Evolutionary conservation across 768 basidiomycete species (phyloP), one percentile per base, ranked within the genome.

Genomic region (Suillus clintonianus): DNA sequence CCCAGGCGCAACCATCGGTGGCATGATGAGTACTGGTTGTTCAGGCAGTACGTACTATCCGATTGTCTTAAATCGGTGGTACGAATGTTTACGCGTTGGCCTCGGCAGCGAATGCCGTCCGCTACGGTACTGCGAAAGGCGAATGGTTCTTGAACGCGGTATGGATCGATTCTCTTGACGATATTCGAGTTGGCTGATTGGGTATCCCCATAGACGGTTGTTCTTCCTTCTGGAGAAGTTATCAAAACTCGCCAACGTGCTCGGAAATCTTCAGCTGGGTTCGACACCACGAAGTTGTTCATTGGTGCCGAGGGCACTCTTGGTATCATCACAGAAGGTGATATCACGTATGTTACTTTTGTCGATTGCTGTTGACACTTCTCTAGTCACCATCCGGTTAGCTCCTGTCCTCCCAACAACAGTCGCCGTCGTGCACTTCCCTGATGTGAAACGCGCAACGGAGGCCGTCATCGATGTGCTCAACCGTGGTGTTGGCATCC

Each of bases 61-160:
- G 24, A 39, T 37, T 11, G 55, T 56, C 37, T 39, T 56, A 11
- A 27, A 39, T 39, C 24, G 37, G 55, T 2, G 9, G 24, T 24
- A 19, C 15, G 10, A 11, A 10, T 56, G 17, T 22, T 39, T 10
- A 56, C 3, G 15, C 27, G 9, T 24, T 56, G 54, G 22, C 54
- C 47, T 63, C 22, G 22, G 47, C 60, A 86, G 91, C 91, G 0
- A 92, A 92, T 67, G 90, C 91, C 2, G 92, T 92, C 1, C 79
- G 92, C 27, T 96, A 95, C 71, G 95, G 93, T 11, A 96, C 94
- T 8, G 94, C 93, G 0, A 93, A 90, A 71, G 91, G 82, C 0
- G 94, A 95, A 77, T 95, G 94, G 94, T 93, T 96, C 70, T 78
- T 96, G 47, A 95, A 95, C 68, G 85, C 85, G 27, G 92, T 92